A percentile compares a stretch with the other conserved stretches of the same genome.
Evolutionary conservation across 2,329 filamentous ascomycete species (phyloP).

Genomic region (Neospermospora avenae): DNA sequence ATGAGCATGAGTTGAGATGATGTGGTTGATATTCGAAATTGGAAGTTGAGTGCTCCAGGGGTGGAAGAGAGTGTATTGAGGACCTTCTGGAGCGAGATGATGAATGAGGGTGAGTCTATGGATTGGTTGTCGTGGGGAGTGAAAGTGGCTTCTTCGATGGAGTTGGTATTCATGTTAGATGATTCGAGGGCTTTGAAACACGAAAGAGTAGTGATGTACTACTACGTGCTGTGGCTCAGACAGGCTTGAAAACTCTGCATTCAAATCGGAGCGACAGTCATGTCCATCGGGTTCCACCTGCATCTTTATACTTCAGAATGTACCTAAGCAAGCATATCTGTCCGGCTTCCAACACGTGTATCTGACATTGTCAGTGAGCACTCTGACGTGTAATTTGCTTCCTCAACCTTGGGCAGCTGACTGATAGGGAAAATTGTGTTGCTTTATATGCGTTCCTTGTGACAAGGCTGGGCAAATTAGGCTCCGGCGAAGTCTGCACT

Average conservation of each 20-base stretch:
- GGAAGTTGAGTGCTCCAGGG: background rate
- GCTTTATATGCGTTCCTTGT: background rate
- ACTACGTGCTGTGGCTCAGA: no score
- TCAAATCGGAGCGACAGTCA: no score
- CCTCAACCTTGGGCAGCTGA: background rate
- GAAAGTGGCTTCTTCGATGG: background rate
- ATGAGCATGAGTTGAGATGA: background rate
- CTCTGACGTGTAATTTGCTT: background rate
- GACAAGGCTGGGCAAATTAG: background rate
- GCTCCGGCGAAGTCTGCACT: no score
- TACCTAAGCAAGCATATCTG: no score
- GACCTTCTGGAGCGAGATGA: background rate
- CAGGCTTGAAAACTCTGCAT: no score
- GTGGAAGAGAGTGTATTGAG: background rate
- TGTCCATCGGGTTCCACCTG: no score
- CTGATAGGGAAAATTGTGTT: background rate
- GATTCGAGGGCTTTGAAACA: background rate
- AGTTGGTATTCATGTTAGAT: conserved; percentile 2
- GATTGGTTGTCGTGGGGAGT: background rate
- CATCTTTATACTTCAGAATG: no score
- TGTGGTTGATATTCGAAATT: background rate
- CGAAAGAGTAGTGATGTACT: background rate
- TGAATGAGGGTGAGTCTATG: background rate
- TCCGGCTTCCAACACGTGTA: background rate
- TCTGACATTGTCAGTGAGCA: conserved; percentile 2